Base-by-base conservation (phyloP, 2,329 filamentous ascomycete genomes). In the Chaetomiaceae sp. region DNA sequence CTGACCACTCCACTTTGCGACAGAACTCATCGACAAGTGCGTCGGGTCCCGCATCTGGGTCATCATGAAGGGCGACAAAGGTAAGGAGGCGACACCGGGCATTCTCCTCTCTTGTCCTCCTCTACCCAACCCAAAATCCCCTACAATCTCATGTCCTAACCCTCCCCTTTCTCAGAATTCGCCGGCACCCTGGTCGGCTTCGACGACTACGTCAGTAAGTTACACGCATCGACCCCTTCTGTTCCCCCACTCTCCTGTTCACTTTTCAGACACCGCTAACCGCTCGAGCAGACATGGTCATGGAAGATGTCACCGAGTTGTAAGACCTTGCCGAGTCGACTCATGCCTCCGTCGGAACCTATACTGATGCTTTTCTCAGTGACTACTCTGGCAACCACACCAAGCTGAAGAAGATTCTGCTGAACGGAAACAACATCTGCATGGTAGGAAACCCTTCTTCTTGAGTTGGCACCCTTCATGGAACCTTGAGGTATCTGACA, bases 121-220 rank as follows among this genome's bases (percentile, higher is more conserved):
- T n/a, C n/a, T n/a, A n/a, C n/a, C n/a, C n/a, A n/a, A n/a, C n/a
- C n/a, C n/a, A n/a, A n/a, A n/a, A n/a, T n/a, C n/a, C n/a, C n/a
- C n/a, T n/a, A n/a, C n/a, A n/a, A n/a, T n/a, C n/a, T n/a, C n/a
- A n/a, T n/a, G n/a, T n/a, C n/a, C 35, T 39, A 30, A 43, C 30
- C 12, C 13, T 23, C 2, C 21, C 27, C 33, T 5, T 8, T 6
- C 14, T 39, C 66, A 97, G 93, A 99, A 71, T 99, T 99, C 73
- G 89, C 87, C 61, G 93, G 93, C 48, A 96, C 89, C 7, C 78
- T 99, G 21, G 81, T 96, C 49, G 93, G 93, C 3, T 99, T 99
- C 64, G 93, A 99, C 68, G 93, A 99, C 79, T 99, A 97, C 75
- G 93, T 99, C 79, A 99, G 91, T 96, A 79, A 76, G 92, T 96